Evolutionary conservation across 352 stramenopile genomes (phyloP), one percentile per base, ranked within the genome.

Genomic region (Saprolegnia parasitica): DNA sequence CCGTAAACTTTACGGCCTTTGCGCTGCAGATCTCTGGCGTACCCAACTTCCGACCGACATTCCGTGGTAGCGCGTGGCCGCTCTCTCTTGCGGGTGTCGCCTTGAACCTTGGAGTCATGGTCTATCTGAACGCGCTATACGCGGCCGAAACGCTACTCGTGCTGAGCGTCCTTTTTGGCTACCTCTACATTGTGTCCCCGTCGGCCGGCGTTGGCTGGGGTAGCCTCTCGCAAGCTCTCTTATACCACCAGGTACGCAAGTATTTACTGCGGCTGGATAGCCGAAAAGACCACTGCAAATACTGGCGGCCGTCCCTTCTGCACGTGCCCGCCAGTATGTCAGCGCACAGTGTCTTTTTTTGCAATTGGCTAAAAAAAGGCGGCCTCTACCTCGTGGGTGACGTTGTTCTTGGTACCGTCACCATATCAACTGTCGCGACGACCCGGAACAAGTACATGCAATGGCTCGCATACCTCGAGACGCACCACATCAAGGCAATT

Each of bases 201-300:
- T 79, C 74, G 24, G 77, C 78, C 35, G 46, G 39, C 18, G 24
- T 29, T 5, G 24, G 47, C 24, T 93, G 85, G 85, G 85, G 85
- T 1, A 85, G 91, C 57, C 87, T 93, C 45, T 86, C 80, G n/a
- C 85, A 93, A 57, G 82, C 85, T n/a, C 72, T 93, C 32, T 89
- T 93, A n/a, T 93, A 89, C 67, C 85, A 93, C 58, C 82, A 91
- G 74, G 85, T 89, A 24, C 80, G 85, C 54, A 93, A 93, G 71
- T 89, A 86, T 49, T 63, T 93, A n/a, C 68, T 93, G 21, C 81
- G 81, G 0, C 72, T 93, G 16, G 85, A 93, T 64, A 68, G 74
- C 13, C 71, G 82, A 20, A 87, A 86, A 40, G 78, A 76, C 16
- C 85, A 93, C 64, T 83, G 80, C 61, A 93, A 93, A 76, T 89